These are phyloP conservation scores for Cardamine chenopodiifolia DNA, from an alignment of 345 rosid genomes.

Conservation along the genomic window DNA sequence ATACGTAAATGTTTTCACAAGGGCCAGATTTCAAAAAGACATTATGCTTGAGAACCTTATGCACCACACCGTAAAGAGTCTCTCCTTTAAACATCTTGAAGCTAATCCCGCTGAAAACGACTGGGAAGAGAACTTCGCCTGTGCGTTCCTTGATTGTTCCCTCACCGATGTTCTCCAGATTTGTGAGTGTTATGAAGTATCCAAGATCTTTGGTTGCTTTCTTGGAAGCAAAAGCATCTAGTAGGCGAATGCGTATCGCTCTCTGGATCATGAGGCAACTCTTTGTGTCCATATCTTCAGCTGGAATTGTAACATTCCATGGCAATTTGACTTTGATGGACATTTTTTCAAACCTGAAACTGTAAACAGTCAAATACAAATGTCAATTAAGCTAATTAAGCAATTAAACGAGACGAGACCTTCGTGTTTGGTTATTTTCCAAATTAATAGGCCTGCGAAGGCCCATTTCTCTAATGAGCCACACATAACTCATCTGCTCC, in stretches of 20 bases:
- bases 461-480: constrained; percentile 3
- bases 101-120: constrained; percentile 61
- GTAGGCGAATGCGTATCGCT: constrained; percentile 48
- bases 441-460: not conserved
- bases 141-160: constrained; percentile 61
- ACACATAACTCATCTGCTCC: not conserved
- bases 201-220: constrained; percentile 36
- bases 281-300: no score
- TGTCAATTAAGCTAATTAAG: no score
- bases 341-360: no score
- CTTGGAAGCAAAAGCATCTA: constrained; percentile 60
- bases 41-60: constrained; percentile 71
- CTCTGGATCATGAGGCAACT: no score
- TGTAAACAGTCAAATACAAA: no score
- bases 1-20: constrained; percentile 55
- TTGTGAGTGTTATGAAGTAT: not conserved
- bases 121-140: constrained; percentile 72
- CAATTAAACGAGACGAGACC: not conserved
- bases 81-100: constrained; percentile 81
- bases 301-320: no score
- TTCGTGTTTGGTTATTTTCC: not conserved
- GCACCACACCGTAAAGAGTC: constrained; percentile 59
- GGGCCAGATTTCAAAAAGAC: constrained; percentile 73
- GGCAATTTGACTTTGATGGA: no score
- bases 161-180: constrained; percentile 60